Evolutionary conservation across 805 yeast species (phyloP).

Genomic region (Ogataea polymorpha): DNA sequence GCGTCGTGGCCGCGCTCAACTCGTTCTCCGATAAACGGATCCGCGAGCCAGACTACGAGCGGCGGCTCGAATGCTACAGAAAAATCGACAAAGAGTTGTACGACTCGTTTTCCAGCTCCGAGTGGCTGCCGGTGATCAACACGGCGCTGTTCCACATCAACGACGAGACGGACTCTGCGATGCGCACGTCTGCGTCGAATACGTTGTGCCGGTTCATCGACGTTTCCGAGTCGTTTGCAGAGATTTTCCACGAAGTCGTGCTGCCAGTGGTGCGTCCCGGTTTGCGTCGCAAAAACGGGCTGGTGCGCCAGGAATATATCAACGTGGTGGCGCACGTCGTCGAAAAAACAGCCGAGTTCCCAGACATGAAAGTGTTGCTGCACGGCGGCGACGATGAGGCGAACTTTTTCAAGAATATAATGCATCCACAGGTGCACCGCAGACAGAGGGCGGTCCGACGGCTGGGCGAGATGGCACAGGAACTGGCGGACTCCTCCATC

Average conservation of each 20-base stretch:
- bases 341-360: conserved; percentile 46
- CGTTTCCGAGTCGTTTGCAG: conserved; percentile 32
- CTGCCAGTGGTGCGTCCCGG: conserved; percentile 69
- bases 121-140: conserved; percentile 80
- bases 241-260: conserved; percentile 48
- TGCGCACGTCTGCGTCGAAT: conserved; percentile 73
- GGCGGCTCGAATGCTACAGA: conserved; percentile 65
- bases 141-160: conserved; percentile 67
- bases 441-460: conserved; percentile 80
- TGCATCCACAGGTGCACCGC: conserved; percentile 81
- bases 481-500: conserved; percentile 54
- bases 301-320: conserved; percentile 69
- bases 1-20: conserved; percentile 62
- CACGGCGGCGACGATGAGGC: conserved; percentile 76
- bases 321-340: conserved; percentile 64
- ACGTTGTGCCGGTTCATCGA: conserved; percentile 66
- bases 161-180: conserved; percentile 74
- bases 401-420: conserved; percentile 56
- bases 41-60: conserved; percentile 76
- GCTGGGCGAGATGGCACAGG: conserved; percentile 45
- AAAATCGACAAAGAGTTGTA: conserved; percentile 57
- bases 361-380: conserved; percentile 63
- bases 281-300: conserved; percentile 57
- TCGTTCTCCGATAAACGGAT: conserved; percentile 60
- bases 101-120: conserved; percentile 40